Evolutionary conservation across 768 basidiomycete species (phyloP), one percentile per base, ranked within the genome.

Genomic region (Crepidotus variabilis): DNA sequence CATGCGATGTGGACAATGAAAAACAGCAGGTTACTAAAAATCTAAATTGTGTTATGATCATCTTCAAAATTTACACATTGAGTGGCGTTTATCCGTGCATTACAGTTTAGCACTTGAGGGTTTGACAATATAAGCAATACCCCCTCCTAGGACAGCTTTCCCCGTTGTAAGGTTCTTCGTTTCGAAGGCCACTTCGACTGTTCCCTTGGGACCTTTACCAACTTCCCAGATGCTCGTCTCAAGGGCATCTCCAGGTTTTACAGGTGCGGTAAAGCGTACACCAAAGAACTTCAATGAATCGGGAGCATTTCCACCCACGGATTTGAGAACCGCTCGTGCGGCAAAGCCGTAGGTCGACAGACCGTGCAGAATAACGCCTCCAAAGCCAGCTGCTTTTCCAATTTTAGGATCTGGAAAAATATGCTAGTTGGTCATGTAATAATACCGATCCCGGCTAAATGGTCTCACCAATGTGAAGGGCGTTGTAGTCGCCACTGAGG

Each of bases 341-440:
- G 78, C 88, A 66, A 92, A 92, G 9, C 92, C 92, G 66, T 82
- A 94, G 0, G 87, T 83, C 18, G 88, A 86, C 22, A 94, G 78
- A 24, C 92, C 92, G 65, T 95, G 92, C 2, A 94, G 79, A 63
- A 95, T 93, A 35, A 87, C 84, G 49, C 87, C 92, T 2, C 90
- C 90, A 63, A 95, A 94, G 10, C 91, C 90, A 16, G 85, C 77
- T 7, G 75, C 77, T 60, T 83, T 68, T n/a, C 91, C 92, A 36
- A 90, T 83, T 13, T 64, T 68, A 1, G 92, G 90, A 73, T 94
- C 92, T 88, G 65, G 20, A 20, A 47, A 32, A 6, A 18, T 20
- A 32, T 7, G 16, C 28, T 23, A 52, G 28, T 51, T 9, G 48
- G 10, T 8, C 8, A 16, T 1, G 48, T 36, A 39, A 43, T 6